phyloP scores from a whole-genome alignment of 371 early-diverging fungal genomes.

The Lichtheimia ramosa region DNA sequence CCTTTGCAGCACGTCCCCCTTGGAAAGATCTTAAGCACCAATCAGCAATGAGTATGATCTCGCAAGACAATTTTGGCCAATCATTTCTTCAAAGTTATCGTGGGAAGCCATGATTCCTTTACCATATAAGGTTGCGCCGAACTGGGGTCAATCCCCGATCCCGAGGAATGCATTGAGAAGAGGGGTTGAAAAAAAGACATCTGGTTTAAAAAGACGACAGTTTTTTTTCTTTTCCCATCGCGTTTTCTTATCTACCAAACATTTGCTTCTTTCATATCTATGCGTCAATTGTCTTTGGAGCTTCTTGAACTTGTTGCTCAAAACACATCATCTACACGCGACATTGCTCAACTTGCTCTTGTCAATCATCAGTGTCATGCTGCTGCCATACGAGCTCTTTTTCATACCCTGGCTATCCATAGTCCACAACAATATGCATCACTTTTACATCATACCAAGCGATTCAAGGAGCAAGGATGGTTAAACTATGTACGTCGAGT shows the following conservation, averaged over 20 bases:
- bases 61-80: constrained; percentile 8
- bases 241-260: background rate
- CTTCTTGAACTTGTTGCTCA: constrained; percentile 27
- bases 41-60: constrained; percentile 8
- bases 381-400: constrained; percentile 17
- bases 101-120: constrained; percentile 3
- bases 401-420: constrained; percentile 25
- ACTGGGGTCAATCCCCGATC: too few relatives aligned
- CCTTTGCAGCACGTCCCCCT: too few relatives aligned
- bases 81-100: constrained; percentile 8
- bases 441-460: constrained; percentile 6
- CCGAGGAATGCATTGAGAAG: too few relatives aligned
- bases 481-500: constrained; percentile 20
- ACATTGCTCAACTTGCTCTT: constrained; percentile 16
- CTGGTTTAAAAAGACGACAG: background rate
- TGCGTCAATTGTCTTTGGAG: constrained; percentile 29
- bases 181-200: background rate
- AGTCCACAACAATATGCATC: constrained; percentile 28
- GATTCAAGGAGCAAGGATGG: constrained; percentile 10
- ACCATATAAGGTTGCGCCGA: too few relatives aligned
- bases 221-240: background rate
- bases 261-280: constrained; percentile 12
- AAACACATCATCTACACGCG: constrained; percentile 13
- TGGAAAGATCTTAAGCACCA: constrained; percentile 10
- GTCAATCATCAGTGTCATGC: constrained; percentile 23